A percentile compares a stretch with the other conserved stretches of the same genome.
Conservation (phyloP, 2,329 filamentous ascomycete species). For the Aspergillus sp. region DNA sequence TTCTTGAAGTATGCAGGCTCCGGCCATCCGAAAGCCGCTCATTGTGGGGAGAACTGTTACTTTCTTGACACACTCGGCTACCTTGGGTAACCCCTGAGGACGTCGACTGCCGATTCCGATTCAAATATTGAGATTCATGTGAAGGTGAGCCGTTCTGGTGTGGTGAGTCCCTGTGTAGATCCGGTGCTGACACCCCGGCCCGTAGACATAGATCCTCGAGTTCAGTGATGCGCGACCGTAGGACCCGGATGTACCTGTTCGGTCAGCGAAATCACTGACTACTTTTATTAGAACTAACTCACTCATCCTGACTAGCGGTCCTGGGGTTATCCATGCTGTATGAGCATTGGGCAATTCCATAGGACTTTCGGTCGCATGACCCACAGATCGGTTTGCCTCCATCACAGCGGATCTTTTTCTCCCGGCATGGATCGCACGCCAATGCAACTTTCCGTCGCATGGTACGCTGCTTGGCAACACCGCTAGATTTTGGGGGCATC, state of each 20-base stretch:
- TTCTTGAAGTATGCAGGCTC: not conserved
- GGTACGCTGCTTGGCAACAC: not conserved
- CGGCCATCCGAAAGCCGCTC: not conserved
- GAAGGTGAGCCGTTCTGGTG: not conserved
- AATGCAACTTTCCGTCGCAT: constrained; percentile 36
- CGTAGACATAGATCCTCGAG: constrained; percentile 29
- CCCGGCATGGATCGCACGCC: constrained; percentile 47
- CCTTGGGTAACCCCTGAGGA: not conserved
- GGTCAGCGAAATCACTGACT: not conserved
- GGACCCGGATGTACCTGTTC: constrained; percentile 16
- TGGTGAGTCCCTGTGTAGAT: not conserved
- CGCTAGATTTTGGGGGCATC: constrained; percentile 1
- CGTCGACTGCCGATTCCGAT: not conserved
- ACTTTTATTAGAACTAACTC: constrained; percentile 18
- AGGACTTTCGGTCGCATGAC: constrained; percentile 41
- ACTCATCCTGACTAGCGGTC: constrained; percentile 41
- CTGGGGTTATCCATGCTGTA: constrained; percentile 43
- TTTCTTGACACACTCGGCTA: not conserved
- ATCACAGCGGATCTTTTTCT: constrained; percentile 48
- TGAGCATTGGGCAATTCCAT: constrained; percentile 39
- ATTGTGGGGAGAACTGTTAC: not conserved
- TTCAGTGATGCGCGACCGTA: constrained; percentile 32
- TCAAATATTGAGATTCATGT: not conserved
- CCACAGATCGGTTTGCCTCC: constrained; percentile 50
- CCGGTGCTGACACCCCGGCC: constrained; percentile 24